Evolutionary conservation across 202 grass and related monocot species (phyloP).

Genomic region (Musa balbisiana): DNA sequence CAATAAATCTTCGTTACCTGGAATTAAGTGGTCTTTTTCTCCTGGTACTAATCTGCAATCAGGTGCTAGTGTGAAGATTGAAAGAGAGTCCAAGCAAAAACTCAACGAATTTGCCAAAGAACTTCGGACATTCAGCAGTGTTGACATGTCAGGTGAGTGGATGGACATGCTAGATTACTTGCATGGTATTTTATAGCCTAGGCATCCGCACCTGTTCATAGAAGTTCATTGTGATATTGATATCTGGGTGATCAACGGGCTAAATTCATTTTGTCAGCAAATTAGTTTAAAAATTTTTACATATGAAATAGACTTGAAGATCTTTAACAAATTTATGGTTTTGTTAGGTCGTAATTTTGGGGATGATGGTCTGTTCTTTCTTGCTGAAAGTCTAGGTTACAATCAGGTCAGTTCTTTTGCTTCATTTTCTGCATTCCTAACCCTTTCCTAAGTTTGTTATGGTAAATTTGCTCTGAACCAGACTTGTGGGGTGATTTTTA

Average conservation of each 20-base stretch:
- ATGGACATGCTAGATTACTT: neutral
- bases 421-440: neutral
- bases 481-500: neutral
- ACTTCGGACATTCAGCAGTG: constrained; percentile 52
- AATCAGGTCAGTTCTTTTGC: constrained; percentile 54
- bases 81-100: constrained; percentile 62
- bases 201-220: neutral
- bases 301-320: neutral
- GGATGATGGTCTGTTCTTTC: constrained; percentile 88
- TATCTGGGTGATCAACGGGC: neutral
- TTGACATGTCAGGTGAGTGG: constrained; percentile 80
- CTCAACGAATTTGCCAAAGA: constrained; percentile 84
- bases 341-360: constrained; percentile 84
- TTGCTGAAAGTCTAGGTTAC: constrained; percentile 94
- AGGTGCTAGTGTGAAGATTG: constrained; percentile 30
- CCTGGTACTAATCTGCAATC: constrained; percentile 70
- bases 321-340: constrained; percentile 21
- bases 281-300: neutral
- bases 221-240: neutral
- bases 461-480: neutral
- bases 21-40: constrained; percentile 65
- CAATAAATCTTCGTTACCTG: constrained; percentile 14
- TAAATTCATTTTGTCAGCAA: neutral
- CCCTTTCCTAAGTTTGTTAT: neutral
- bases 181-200: neutral